Base-by-base conservation (phyloP, 2,329 filamentous ascomycete species). In the Epichloe sibirici region DNA sequence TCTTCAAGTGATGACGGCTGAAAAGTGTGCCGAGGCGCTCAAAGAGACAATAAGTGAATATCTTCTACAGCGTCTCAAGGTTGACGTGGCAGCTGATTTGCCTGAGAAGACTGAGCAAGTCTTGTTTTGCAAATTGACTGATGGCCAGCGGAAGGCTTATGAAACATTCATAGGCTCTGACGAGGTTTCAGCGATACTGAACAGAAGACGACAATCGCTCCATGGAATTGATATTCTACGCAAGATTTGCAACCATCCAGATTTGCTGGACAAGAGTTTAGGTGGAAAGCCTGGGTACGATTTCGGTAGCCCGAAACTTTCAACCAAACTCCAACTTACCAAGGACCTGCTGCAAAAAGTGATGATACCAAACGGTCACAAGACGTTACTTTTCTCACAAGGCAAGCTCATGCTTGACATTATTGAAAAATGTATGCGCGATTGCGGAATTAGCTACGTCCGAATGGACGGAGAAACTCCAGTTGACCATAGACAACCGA, bases 161-260 rank as follows among this genome's bases (percentile, higher is more conserved):
- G 80, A 90, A 63, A 74, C 77, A 5, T 97, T 95, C 59, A 73
- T 97, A 2, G 75, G 75, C 17, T 96, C 90, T 0, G 82, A 87
- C 42, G 90, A 95, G 45, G 90, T 96, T 76, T 79, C 77, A n/a
- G 82, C 85, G 0, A 95, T 97, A 52, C 69, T 91, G 42, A 81
- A 77, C 46, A 82, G 83, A 40, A 85, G 81, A 55, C 79, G 85
- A 4, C 86, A 95, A 62, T 86, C 89, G 2, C 74, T 98, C 0
- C 95, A 85, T 60, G 93, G 91, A 7, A 89, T 98, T 57, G 90
- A 96, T 60, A 86, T 90, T 28, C 73, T 98, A 40, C 84, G 93
- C 49, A 98, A 98, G 68, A 91, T 98, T 51, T 97, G 91, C 73
- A 98, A 98, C 57, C 94, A 98, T 62, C 93, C 94, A 0, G 93